These are phyloP conservation scores for Malania oleifera DNA, from an alignment of 164 flowering plant species.

Conservation along the genomic window DNA sequence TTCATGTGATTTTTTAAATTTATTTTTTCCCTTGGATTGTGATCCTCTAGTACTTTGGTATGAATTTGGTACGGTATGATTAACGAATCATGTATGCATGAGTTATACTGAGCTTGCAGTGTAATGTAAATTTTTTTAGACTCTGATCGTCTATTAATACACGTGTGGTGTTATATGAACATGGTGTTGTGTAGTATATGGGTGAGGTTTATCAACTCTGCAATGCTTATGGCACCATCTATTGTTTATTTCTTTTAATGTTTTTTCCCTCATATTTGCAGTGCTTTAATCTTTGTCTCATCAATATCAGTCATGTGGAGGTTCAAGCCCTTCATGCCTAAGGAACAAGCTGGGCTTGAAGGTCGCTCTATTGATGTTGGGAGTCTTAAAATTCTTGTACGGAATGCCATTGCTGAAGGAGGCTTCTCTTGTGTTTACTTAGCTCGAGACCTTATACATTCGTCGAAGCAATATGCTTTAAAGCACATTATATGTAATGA, in stretches of 20 bases:
- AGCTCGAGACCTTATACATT: constrained; percentile 61
- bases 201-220: no score
- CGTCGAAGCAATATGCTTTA: constrained; percentile 84
- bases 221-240: no score
- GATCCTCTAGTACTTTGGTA: no score
- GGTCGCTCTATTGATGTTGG: constrained; percentile 84
- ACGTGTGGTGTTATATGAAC: no score
- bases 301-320: constrained; percentile 65
- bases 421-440: constrained; percentile 96
- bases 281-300: not conserved
- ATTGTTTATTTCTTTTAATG: not conserved
- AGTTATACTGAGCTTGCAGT: no score
- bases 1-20: no score
- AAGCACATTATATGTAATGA: constrained; percentile 95
- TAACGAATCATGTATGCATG: no score
- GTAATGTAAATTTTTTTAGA: no score
- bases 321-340: constrained; percentile 78
- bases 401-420: constrained; percentile 84
- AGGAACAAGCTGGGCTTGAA: constrained; percentile 84
- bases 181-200: no score
- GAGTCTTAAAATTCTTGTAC: constrained; percentile 68
- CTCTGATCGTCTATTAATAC: no score
- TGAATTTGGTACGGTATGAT: no score
- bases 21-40: no score
- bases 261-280: constrained; percentile 6